A percentile compares a stretch with the other conserved stretches of the same genome.
Conservation (phyloP, 805 yeast species). For the Torulaspora indica region DNA sequence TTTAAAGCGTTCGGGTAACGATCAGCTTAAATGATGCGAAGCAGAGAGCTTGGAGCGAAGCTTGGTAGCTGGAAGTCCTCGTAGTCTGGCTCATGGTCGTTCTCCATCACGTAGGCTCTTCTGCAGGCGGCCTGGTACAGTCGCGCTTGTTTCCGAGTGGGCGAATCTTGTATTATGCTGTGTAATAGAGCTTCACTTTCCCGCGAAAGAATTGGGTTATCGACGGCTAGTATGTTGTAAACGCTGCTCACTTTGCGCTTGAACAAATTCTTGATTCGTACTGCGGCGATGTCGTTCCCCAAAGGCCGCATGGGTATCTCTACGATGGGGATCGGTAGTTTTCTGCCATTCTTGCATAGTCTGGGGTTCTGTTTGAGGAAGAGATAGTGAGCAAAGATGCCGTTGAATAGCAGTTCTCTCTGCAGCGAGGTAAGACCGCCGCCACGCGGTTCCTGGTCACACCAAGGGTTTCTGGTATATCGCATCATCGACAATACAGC, state of each 20-base stretch:
- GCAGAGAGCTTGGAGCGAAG: constrained; percentile 9
- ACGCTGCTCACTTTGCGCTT: constrained; percentile 15
- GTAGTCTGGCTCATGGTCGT: neutral
- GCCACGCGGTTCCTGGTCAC: neutral
- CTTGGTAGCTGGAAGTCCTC: neutral
- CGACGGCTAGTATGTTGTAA: constrained; percentile 23
- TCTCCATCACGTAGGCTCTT: constrained; percentile 18
- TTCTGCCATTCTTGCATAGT: constrained; percentile 18
- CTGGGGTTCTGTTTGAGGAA: constrained; percentile 19
- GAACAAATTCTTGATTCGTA: constrained; percentile 20
- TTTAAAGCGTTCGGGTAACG: neutral
- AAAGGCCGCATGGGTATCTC: constrained; percentile 25
- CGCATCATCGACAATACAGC: constrained; percentile 12
- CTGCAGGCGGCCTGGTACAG: constrained; percentile 21
- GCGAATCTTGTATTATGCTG: constrained; percentile 12
- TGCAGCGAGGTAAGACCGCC: constrained; percentile 1
- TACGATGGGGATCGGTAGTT: constrained; percentile 22
- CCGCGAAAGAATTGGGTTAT: constrained; percentile 15
- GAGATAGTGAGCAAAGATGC: constrained; percentile 19
- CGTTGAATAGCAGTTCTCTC: constrained; percentile 12
- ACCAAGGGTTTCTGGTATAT: constrained; percentile 16
- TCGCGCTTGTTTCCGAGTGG: constrained; percentile 12
- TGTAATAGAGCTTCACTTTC: constrained; percentile 13
- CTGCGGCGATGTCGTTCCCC: constrained; percentile 21
- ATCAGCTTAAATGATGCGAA: constrained; percentile 4